These are phyloP conservation scores for Hymenoscyphus fructigenus DNA, from an alignment of 2,329 filamentous ascomycete genomes.

Conservation along the genomic window DNA sequence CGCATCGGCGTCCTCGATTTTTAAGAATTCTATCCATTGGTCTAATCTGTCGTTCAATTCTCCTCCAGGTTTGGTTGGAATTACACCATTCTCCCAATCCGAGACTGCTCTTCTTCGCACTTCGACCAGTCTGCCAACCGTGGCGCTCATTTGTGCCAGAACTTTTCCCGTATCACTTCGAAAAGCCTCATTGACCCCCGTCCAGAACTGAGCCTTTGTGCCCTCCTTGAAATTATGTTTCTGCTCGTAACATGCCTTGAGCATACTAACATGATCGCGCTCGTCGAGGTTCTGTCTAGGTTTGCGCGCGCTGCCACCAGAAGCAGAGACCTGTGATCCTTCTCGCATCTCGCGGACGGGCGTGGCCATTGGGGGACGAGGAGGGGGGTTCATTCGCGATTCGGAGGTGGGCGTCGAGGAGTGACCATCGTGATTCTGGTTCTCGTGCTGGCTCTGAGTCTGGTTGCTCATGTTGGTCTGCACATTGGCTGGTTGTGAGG, in stretches of 20 bases:
- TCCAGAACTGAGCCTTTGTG: conserved; percentile 37
- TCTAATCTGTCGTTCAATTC: conserved; percentile 35
- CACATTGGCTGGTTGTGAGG: conserved; percentile 14
- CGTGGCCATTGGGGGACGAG: conserved; percentile 33
- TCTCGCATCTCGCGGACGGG: conserved; percentile 35
- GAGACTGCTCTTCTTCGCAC: conserved; percentile 33
- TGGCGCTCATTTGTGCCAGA: conserved; percentile 37
- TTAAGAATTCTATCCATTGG: conserved; percentile 37
- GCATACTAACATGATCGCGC: conserved; percentile 35
- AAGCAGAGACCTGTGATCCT: conserved; percentile 31
- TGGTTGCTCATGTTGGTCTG: conserved; percentile 11
- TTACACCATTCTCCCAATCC: conserved; percentile 36
- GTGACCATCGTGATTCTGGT: conserved; percentile 23
- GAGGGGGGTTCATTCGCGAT: conserved; percentile 35
- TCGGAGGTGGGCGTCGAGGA: conserved; percentile 31
- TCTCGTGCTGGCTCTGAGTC: conserved; percentile 10
- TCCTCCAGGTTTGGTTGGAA: conserved; percentile 34
- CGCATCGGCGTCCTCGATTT: conserved; percentile 35
- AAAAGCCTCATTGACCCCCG: conserved; percentile 34
- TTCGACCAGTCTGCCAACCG: conserved; percentile 36
- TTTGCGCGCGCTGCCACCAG: conserved; percentile 35
- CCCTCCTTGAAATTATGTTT: conserved; percentile 35
- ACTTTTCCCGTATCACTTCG: conserved; percentile 35
- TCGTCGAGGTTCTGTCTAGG: conserved; percentile 37
- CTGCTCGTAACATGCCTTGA: conserved; percentile 35